Conservation (phyloP, 345 rosid species). For the Ailanthus altissimus region DNA sequence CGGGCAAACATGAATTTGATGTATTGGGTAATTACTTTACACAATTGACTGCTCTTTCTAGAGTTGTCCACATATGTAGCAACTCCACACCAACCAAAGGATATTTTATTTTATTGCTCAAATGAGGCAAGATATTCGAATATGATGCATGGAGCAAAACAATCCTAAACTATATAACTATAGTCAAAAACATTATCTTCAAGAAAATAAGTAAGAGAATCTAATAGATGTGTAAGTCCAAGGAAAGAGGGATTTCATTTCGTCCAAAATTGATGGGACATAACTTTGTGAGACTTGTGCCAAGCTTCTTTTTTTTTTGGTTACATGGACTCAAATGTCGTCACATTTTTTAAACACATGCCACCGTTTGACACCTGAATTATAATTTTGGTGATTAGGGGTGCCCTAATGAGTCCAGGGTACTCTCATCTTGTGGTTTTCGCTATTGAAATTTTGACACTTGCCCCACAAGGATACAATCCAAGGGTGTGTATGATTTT, state of each 20-base stretch:
- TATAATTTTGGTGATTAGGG: background rate
- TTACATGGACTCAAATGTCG: background rate
- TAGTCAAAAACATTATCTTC: background rate
- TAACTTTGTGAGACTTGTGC: background rate
- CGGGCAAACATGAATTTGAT: background rate
- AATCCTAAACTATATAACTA: background rate
- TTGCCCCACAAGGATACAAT: background rate
- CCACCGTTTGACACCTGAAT: conserved; percentile 10
- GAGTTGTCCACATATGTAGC: background rate
- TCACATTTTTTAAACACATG: background rate
- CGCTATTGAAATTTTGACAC: background rate
- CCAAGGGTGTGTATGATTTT: too few species aligned
- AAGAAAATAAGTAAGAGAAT: background rate
- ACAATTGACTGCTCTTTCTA: background rate
- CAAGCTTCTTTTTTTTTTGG: background rate
- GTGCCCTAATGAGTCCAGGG: background rate
- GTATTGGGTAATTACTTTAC: background rate
- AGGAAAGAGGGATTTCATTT: background rate
- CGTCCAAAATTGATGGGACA: conserved; percentile 7
- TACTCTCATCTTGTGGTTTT: background rate
- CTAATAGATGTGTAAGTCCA: background rate
- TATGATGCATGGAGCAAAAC: too few species aligned
- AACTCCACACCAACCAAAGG: background rate
- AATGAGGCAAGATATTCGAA: background rate
- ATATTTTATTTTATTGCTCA: background rate